These are phyloP conservation scores for Solanum peruvianum DNA, from an alignment of 257 asterid species.

Conservation along the genomic window DNA sequence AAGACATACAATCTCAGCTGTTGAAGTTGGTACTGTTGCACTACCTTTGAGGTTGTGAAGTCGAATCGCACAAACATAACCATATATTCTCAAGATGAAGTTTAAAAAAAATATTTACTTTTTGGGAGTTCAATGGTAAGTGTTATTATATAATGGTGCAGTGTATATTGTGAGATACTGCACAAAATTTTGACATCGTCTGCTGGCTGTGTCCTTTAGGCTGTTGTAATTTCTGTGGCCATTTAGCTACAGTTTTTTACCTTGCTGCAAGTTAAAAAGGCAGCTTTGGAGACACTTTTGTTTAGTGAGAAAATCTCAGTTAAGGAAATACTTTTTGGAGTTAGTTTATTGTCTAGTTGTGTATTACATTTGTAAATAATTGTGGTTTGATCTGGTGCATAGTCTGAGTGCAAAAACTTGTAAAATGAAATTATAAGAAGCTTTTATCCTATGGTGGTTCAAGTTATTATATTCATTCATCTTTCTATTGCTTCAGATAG, in stretches of 20 bases:
- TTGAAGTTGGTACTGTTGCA: not conserved
- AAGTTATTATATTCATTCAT: not conserved
- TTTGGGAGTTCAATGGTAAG: not conserved
- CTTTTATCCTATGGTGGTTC: not conserved
- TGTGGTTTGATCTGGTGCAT: not conserved
- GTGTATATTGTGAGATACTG: not conserved
- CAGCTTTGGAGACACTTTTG: not conserved
- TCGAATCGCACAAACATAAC: not conserved
- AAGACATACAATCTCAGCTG: not conserved
- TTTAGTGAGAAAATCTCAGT: not conserved
- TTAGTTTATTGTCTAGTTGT: not conserved
- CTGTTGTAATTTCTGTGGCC: not conserved
- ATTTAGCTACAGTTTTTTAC: not conserved
- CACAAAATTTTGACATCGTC: not conserved
- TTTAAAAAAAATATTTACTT: not conserved
- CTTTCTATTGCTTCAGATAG: not conserved
- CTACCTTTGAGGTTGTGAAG: not conserved
- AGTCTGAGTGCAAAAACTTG: not conserved
- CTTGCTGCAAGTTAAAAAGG: not conserved
- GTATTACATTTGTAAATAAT: not conserved
- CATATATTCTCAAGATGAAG: not conserved
- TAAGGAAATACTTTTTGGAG: not conserved
- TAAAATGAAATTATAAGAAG: not conserved
- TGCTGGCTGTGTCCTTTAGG: not conserved
- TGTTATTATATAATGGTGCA: not conserved